These are phyloP conservation scores for Neofusicoccum sp. DNA, from an alignment of 2,329 filamentous ascomycete genomes.

Conservation along the genomic window DNA sequence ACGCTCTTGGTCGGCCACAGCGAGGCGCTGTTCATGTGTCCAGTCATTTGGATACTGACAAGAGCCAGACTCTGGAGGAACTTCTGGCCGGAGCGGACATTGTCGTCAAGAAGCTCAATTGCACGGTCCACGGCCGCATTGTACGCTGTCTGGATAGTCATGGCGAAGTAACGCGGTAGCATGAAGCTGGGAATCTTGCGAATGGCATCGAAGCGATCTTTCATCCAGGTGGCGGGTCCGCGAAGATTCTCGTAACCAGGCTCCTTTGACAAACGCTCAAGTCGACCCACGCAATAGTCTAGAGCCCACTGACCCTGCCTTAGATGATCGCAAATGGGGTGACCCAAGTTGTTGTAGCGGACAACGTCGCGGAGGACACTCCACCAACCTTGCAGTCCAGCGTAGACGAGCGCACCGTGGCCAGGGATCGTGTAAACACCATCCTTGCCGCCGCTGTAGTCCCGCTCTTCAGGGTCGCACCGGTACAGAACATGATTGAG, in stretches of 20 bases:
- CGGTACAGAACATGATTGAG: constrained; percentile 91
- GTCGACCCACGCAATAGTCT: constrained; percentile 77
- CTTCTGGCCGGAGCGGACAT: constrained; percentile 76
- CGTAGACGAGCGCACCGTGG: constrained; percentile 83
- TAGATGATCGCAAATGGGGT: constrained; percentile 90
- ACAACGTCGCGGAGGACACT: constrained; percentile 84
- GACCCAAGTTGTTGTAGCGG: constrained; percentile 83
- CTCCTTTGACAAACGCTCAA: constrained; percentile 68
- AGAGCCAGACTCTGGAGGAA: constrained; percentile 87
- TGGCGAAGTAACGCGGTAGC: constrained; percentile 86
- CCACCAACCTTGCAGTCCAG: constrained; percentile 98
- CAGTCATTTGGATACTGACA: constrained; percentile 88
- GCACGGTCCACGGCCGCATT: constrained; percentile 75
- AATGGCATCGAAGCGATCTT: constrained; percentile 81
- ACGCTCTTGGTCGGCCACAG: constrained; percentile 83
- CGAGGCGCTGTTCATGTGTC: constrained; percentile 84
- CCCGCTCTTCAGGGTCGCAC: constrained; percentile 84
- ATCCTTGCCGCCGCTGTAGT: constrained; percentile 73
- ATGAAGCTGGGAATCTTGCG: constrained; percentile 83
- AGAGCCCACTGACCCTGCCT: constrained; percentile 89
- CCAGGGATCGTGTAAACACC: constrained; percentile 88
- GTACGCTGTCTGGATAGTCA: constrained; percentile 85
- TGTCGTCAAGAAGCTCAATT: constrained; percentile 74
- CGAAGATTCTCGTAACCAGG: constrained; percentile 62
- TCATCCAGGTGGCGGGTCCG: constrained; percentile 73